These are phyloP conservation scores for Solanum neorickii DNA, from an alignment of 257 asterid species.

Conservation along the genomic window DNA sequence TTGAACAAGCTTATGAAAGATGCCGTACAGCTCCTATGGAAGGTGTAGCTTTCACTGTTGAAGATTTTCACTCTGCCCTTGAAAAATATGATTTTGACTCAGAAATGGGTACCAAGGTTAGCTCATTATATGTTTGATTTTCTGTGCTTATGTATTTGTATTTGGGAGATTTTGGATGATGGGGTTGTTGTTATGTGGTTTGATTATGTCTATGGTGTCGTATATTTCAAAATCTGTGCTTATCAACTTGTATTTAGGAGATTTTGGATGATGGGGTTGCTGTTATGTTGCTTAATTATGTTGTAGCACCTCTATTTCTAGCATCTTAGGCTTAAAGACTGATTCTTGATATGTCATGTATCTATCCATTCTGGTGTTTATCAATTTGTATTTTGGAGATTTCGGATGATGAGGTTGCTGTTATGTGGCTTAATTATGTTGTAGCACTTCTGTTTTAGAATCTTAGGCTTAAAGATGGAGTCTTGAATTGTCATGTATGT, in stretches of 20 bases:
- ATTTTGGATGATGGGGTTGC: neutral
- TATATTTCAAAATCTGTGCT: neutral
- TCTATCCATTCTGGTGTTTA: neutral
- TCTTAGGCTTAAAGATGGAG: neutral
- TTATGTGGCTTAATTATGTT: neutral
- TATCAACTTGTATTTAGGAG: neutral
- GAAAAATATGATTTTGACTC: slow-evolving; percentile 77
- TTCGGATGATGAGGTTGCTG: neutral
- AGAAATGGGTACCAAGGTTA: slow-evolving; percentile 79
- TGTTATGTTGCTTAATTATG: neutral
- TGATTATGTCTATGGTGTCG: neutral
- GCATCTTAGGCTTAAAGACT: neutral
- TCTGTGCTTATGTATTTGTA: neutral
- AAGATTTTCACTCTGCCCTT: slow-evolving; percentile 57
- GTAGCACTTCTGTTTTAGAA: neutral
- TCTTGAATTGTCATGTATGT: neutral
- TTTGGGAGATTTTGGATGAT: neutral
- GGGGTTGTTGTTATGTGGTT: no score
- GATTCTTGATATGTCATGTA: neutral
- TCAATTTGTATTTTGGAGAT: neutral
- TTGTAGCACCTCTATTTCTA: neutral
- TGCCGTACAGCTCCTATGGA: slow-evolving; percentile 73
- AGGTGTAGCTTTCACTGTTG: slow-evolving; percentile 67
- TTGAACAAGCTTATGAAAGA: slow-evolving; percentile 80
- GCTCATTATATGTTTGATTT: neutral